Evolutionary conservation across 164 flowering plant genomes (phyloP), one percentile per base, ranked within the genome.

Genomic region (Nymphaea colorata): DNA sequence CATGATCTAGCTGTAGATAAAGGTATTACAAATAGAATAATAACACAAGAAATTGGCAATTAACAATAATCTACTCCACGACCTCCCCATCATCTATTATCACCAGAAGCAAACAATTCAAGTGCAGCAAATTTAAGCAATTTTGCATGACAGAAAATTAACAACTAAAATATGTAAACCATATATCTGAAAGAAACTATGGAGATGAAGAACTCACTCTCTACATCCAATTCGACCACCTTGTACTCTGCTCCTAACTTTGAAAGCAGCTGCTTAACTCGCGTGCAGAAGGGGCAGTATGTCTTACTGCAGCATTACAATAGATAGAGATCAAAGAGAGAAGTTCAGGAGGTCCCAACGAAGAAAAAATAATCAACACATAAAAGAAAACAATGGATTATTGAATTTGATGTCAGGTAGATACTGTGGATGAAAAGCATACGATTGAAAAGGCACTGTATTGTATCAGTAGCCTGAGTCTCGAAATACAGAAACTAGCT

Each of bases 181-280:
- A 36, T 42, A 44, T 16, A 36, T 44, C 42, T 44, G 6, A 55
- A 57, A 36, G 59, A 16, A 66, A 51, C 6, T 59, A 41, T 8
- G 65, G 17, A 42, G 42, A n/a, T 47, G 6, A 12, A 14, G 16
- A 4, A 73, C 93, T 77, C 76, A 88, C 96, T 80, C 70, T 83
- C 86, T 44, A 59, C 64, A 68, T 92, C 86, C 41, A 92, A 79
- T 75, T 90, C 98, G 55, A 92, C 77, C 66, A 77, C 81, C 73
- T 83, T 83, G 76, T 53, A 81, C 63, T 64, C 65, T 8, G 87
- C 93, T 43, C 86, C 84, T n/a, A 90, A 69, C 66, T 83, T 77
- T 17, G 83, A 73, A 10, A 90, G 66, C 73, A 92, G 71, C 72
- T 83, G 68, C 86, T 87, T 90, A 45, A 86, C 96, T 65, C 81